phyloP scores from a whole-genome alignment of 371 early-diverging fungal species.

The Mortierella sp. region DNA sequence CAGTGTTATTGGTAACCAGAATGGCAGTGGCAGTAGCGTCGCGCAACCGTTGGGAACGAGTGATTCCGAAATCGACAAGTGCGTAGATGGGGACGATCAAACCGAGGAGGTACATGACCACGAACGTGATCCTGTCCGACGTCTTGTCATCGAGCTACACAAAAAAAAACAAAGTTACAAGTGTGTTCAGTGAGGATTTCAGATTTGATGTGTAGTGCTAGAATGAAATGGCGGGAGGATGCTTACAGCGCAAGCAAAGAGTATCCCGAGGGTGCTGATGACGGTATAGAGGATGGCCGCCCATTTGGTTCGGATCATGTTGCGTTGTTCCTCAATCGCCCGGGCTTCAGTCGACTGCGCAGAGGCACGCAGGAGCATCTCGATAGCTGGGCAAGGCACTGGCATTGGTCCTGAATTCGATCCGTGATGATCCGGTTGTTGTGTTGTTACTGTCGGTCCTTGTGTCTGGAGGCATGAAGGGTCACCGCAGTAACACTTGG shows the following conservation, averaged over 20 bases:
- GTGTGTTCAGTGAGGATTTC: too few species aligned
- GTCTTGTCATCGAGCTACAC: conserved; percentile 17
- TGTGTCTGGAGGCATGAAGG: too few species aligned
- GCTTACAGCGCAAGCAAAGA: conserved; percentile 13
- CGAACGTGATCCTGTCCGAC: conserved; percentile 18
- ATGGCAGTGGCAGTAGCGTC: background rate
- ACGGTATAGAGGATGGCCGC: conserved; percentile 9
- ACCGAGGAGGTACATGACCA: conserved; percentile 15
- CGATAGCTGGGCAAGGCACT: background rate
- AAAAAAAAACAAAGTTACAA: background rate
- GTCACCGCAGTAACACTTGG: background rate
- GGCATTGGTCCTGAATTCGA: background rate
- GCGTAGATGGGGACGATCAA: conserved; percentile 17
- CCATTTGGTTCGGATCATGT: conserved; percentile 15
- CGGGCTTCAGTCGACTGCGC: conserved; percentile 4
- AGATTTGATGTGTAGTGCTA: too few species aligned
- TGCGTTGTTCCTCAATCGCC: conserved; percentile 8
- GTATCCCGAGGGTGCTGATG: conserved; percentile 9
- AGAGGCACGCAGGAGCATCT: conserved; percentile 1
- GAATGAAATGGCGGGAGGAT: background rate
- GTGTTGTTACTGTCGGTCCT: background rate
- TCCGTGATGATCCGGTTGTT: background rate
- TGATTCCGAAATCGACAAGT: conserved; percentile 11
- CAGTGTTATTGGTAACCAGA: too few species aligned
- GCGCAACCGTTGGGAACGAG: background rate